Evolutionary conservation across 2,329 filamentous ascomycete species (phyloP), one percentile per base, ranked within the genome.

Genomic region (Didymellaceae sp.): DNA sequence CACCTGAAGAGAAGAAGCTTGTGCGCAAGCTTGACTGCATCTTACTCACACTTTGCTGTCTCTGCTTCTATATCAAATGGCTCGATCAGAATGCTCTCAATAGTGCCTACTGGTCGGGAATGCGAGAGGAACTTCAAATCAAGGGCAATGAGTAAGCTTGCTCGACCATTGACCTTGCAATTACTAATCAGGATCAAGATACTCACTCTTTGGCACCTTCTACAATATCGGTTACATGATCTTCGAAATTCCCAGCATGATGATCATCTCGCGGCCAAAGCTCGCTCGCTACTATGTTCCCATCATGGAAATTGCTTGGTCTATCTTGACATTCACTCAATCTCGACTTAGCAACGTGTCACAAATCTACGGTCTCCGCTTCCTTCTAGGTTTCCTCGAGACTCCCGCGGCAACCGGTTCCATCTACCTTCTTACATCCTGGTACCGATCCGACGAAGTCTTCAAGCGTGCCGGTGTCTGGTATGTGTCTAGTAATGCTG

Each of bases 11-110:
- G 57, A 72, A 77, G 5, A n/a, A 22, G 26, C 68, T 81, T 25
- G 57, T 81, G 4, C 77, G 77, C 54, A 80, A 80, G 56, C 62
- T 81, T 16, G 78, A 81, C 57, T 63, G 69, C 6, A 74, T 72
- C 1, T 71, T 82, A 25, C 58, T 81, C 11, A 77, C 77, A 0
- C 78, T 79, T 61, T 35, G 45, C 13, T 56, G 54, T 18, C 31
- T 56, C 7, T 41, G 45, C 8, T 56, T 49, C 28, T 46, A 39
- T 21, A 17, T 56, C 21, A 56, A 56, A 14, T 53, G 53, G 13
- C 48, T 55, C 11, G 44, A 46, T 10, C 44, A 46, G 6, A 35
- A 35, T 28, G 40, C 39, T 9, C 44, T 46, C 7, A 31, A 34
- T 7, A 46, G 40, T 34, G 40, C 40, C 18, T 43, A 43, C 9